Percentiles rank a stretch among this genome's conserved stretches.
Conservation (phyloP, 495 filamentous ascomycete genomes). For the Chaetomium tenue region DNA sequence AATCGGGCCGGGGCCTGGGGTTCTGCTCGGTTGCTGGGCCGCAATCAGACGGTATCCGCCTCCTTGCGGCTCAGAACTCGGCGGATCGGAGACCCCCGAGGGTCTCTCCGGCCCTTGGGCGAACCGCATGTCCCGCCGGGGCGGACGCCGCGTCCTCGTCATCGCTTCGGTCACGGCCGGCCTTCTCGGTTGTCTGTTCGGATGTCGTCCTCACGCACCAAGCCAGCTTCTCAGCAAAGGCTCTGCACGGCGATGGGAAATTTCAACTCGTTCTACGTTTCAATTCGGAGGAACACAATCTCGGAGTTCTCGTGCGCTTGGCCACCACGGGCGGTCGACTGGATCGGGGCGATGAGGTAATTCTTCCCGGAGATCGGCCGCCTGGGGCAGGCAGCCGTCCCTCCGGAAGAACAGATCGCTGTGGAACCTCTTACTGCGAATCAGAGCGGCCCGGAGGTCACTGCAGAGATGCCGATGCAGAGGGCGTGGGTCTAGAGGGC, state of each 20-base stretch:
- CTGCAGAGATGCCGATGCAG: constrained; percentile 18
- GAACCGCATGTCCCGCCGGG: not conserved
- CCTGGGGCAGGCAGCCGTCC: constrained; percentile 15
- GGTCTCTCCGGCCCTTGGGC: not conserved
- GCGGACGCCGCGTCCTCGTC: constrained; percentile 11
- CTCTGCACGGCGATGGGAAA: not conserved
- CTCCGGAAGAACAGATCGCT: constrained; percentile 17
- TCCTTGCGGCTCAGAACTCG: too few species aligned
- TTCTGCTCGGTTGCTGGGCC: not conserved
- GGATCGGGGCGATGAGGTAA: constrained; percentile 15
- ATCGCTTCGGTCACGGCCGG: not conserved
- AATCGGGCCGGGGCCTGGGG: not conserved
- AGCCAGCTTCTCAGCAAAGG: not conserved
- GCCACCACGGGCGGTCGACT: not conserved
- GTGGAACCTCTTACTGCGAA: constrained; percentile 24
- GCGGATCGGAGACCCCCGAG: not conserved
- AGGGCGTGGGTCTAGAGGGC: constrained; percentile 21
- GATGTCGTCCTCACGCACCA: constrained; percentile 6
- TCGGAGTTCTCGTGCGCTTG: not conserved
- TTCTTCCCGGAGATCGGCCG: constrained; percentile 14
- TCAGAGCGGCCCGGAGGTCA: constrained; percentile 25
- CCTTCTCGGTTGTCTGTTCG: not conserved
- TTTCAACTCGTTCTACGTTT: not conserved
- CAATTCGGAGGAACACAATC: not conserved
- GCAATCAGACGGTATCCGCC: constrained; percentile 5